These are phyloP conservation scores for Chrysoporthe deuterocubensis DNA, from an alignment of 2,329 filamentous ascomycete species.

Conservation along the genomic window DNA sequence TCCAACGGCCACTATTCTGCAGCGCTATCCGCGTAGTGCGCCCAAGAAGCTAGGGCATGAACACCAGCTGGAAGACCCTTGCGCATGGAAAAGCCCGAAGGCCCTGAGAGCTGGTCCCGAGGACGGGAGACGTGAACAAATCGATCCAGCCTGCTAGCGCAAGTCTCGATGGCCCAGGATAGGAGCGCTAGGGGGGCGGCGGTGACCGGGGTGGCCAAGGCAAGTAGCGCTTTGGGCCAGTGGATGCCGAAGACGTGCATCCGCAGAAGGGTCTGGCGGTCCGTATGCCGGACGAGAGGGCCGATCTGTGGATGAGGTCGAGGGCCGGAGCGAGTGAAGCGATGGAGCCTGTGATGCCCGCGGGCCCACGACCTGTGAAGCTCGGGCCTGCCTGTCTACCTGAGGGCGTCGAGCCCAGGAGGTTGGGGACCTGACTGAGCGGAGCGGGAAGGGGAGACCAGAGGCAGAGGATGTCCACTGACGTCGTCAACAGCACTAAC, in stretches of 20 bases:
- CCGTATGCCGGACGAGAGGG: not conserved
- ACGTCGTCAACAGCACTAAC: conserved; percentile 5
- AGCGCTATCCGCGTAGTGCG: not conserved
- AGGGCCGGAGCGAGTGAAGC: not conserved
- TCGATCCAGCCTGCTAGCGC: conserved; percentile 7
- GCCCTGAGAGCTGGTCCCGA: not conserved
- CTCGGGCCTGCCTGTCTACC: not conserved
- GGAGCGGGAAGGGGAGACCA: not conserved
- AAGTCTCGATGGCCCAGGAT: conserved; percentile 5
- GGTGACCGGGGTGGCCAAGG: not conserved
- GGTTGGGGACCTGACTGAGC: not conserved
- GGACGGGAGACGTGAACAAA: not conserved
- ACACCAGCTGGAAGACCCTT: not conserved
- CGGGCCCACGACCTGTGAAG: not conserved
- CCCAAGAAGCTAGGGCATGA: not conserved
- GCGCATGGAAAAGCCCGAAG: conserved; percentile 3
- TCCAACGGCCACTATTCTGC: not conserved
- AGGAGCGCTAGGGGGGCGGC: not conserved
- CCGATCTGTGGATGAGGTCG: not conserved
- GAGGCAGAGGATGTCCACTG: conserved; percentile 11
- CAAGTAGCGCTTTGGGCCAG: not conserved
- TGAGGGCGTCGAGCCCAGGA: not conserved
- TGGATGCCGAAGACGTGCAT: conserved; percentile 3
- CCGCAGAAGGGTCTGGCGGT: not conserved
- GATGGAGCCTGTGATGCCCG: not conserved